Base-by-base conservation (phyloP, 108 stramenopile species). In the Cylindrotheca fusiformis region DNA sequence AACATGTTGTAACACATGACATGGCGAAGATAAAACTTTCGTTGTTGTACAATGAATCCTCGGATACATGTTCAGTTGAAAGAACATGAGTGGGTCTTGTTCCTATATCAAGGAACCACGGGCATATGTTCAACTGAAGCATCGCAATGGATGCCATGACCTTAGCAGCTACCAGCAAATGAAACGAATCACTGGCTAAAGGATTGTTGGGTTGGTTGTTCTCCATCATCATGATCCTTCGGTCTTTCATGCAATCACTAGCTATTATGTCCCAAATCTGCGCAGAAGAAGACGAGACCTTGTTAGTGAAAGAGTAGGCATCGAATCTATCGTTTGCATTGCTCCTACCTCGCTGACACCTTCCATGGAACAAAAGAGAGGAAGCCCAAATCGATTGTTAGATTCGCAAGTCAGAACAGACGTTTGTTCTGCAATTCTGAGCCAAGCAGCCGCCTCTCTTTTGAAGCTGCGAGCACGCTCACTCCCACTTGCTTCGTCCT, bases 91-190 rank as follows among this genome's bases (percentile, higher is more conserved):
- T 52, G 50, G 52, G 32, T 22, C 3, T 63, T 2, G 6, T 32
- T 27, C 63, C 51, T 36, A 52, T 23, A 52, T 48, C 31, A 1
- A 62, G 59, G 55, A 46, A 31, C 65, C 66, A 62, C 10, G 60
- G 72, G 22, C 52, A 52, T 24, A 48, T 4, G 28, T 67, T 52
- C 32, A 67, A 36, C 23, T 65, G 57, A 17, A 67, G n/a, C 0
- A 67, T 29, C 2, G 54, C 52, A n/a, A 65, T 12, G 36, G 58
- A 47, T 31, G 67, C 58, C 74, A 75, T 75, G 4, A 64, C 33
- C 59, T 69, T 75, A 36, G 61, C 67, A 0, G 52, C 48, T 24
- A 55, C 63, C 32, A 59, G 54, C 49, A 75, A 52, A 3, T 41
- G 30, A 4, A 52, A 55, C 17, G 62, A 44, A 50, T 71, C 55